Evolutionary conservation across 1,284 basidiomycete species (phyloP), one percentile per base, ranked within the genome.

Genomic region (Cystobasidium sp.): DNA sequence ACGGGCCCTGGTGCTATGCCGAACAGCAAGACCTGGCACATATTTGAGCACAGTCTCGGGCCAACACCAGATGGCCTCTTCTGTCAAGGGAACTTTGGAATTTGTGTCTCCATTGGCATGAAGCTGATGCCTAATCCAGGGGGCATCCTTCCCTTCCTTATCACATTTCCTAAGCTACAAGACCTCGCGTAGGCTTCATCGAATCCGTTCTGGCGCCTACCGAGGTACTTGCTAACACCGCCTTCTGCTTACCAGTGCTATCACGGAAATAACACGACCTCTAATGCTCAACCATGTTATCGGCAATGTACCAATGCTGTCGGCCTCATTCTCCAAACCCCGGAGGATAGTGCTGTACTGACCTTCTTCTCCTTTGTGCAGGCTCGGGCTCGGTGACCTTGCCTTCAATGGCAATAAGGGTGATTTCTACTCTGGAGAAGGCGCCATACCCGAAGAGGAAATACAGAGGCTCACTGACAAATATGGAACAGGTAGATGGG

Each of bases 31-130:
- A 75, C 70, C 4, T 79, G 78, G 24, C 76, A 78, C 41, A 41
- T 41, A 16, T 79, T 79, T 70, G 78, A 74, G 9, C 46, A 68
- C 8, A 18, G 72, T 18, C 18, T 58, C 44, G 78, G 78, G 0
- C 78, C 78, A 3, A 76, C 76, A 52, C 76, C 76, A 66, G 77
- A 79, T 46, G 78, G 78, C 43, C 73, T 79, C 22, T 79, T 79
- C 59, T 73, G 76, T 3, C 78, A 79, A 63, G 51, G 62, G 24
- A 77, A 76, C 51, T 56, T 56, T 56, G 55, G 55, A 14, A 56
- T 56, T 22, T 56, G 55, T 18, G 55, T 56, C 31, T n/a, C 24
- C 24, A 14, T 56, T 55, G 78, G 78, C 47, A 53, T 79, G 44
- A 78, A 76, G 73, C 75, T 79, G 2, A 77, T 79, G 77, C 78